phyloP scores from a whole-genome alignment of 202 grass and related monocot genomes.

The Digitaria exilis region DNA sequence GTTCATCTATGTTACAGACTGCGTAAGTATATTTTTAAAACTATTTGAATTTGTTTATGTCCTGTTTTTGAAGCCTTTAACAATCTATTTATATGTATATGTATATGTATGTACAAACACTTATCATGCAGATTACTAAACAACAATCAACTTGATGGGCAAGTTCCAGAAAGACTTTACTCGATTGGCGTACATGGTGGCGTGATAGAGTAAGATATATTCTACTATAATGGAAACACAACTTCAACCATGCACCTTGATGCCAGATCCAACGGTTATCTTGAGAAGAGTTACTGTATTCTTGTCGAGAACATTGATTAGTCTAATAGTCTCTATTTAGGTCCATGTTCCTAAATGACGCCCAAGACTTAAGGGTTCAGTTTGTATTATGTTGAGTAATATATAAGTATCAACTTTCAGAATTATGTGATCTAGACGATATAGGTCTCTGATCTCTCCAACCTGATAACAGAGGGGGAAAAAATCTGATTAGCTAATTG shows the following conservation, averaged over 20 bases:
- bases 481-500: background rate
- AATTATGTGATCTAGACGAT: background rate
- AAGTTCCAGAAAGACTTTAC: constrained; percentile 95
- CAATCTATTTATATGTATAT: background rate
- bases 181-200: constrained; percentile 96
- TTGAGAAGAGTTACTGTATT: background rate
- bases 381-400: background rate
- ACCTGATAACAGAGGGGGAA: background rate
- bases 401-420: background rate
- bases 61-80: background rate
- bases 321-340: background rate
- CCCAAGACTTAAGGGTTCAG: constrained; percentile 1
- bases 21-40: constrained; percentile 56
- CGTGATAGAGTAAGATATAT: constrained; percentile 86
- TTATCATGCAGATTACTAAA: constrained; percentile 75
- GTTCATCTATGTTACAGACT: constrained; percentile 75
- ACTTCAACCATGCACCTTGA: background rate
- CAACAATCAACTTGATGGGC: constrained; percentile 86
- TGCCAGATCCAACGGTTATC: background rate
- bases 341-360: background rate
- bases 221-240: background rate
- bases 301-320: background rate
- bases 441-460: background rate
- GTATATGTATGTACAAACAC: constrained; percentile 6
- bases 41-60: constrained; percentile 29